phyloP scores from a whole-genome alignment of 192 early-diverging fungal genomes.

The Mortierella alpina region DNA sequence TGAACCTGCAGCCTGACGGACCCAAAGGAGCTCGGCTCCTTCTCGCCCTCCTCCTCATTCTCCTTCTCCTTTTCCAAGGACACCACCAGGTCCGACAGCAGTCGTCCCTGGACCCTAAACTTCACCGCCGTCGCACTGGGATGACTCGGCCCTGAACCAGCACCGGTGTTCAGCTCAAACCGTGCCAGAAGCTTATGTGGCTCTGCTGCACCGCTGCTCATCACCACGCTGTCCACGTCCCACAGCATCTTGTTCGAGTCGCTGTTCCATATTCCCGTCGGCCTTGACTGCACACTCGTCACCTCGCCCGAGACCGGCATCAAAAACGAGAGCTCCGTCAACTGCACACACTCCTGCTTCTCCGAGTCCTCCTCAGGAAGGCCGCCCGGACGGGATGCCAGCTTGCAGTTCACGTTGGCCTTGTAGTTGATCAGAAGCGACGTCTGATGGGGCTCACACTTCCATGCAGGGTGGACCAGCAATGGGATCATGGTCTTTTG shows the following conservation, averaged over 20 bases:
- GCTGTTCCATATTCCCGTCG: slow-evolving; percentile 59
- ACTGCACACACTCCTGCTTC: background rate
- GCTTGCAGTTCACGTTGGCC: slow-evolving; percentile 45
- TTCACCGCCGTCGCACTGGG: slow-evolving; percentile 54
- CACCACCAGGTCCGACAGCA: slow-evolving; percentile 46
- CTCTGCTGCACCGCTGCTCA: slow-evolving; percentile 23
- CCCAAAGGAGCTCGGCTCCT: slow-evolving; percentile 14
- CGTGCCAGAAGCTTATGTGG: slow-evolving; percentile 57
- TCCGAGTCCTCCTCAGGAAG: background rate
- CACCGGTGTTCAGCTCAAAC: slow-evolving; percentile 55
- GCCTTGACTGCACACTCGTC: slow-evolving; percentile 58
- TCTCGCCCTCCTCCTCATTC: slow-evolving; percentile 4
- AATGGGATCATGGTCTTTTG: slow-evolving; percentile 40
- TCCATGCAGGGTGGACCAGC: slow-evolving; percentile 61
- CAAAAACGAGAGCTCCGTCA: slow-evolving; percentile 59
- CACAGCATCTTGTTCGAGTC: slow-evolving; percentile 65
- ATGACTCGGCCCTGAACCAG: slow-evolving; percentile 41
- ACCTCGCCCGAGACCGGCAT: slow-evolving; percentile 60
- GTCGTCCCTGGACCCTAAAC: slow-evolving; percentile 43
- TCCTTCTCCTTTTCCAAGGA: slow-evolving; percentile 18
- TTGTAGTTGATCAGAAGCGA: slow-evolving; percentile 62
- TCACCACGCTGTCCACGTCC: slow-evolving; percentile 53
- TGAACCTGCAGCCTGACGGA: slow-evolving; percentile 52
- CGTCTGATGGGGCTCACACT: slow-evolving; percentile 61
- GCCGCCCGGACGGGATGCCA: background rate